Conservation (phyloP, 2,329 filamentous ascomycete genomes). For the Paracamarosporium sp. region DNA sequence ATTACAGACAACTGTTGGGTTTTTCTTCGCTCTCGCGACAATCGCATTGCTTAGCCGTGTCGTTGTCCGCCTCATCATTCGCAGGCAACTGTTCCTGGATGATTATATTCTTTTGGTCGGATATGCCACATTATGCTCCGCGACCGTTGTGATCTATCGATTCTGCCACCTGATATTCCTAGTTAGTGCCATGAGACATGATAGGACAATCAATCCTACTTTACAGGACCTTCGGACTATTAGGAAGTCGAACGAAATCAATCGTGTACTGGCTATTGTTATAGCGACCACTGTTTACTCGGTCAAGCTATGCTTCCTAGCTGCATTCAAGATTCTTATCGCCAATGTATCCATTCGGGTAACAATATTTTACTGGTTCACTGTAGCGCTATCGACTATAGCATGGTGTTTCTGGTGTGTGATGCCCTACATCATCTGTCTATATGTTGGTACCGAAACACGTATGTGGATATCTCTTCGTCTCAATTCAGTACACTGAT, state of each 20-base stretch:
- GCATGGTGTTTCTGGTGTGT: neutral
- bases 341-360: neutral
- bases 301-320: conserved; percentile 11
- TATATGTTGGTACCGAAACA: neutral
- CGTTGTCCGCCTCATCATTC: conserved; percentile 8
- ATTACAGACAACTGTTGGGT: neutral
- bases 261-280: neutral
- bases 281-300: conserved; percentile 1
- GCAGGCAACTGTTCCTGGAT: conserved; percentile 5
- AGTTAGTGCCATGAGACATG: conserved; percentile 1
- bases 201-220: neutral
- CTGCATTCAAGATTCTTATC: conserved; percentile 5
- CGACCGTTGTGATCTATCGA: conserved; percentile 2
- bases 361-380: conserved; percentile 6
- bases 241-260: neutral
- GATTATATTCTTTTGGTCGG: conserved; percentile 11
- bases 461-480: neutral
- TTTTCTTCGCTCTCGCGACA: conserved; percentile 9
- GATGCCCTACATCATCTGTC: conserved; percentile 2
- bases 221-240: neutral
- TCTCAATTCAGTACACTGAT: neutral
- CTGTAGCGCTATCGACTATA: neutral
- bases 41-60: conserved; percentile 5
- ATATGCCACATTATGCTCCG: neutral
- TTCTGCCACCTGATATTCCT: conserved; percentile 4